Evolutionary conservation across 495 filamentous ascomycete species (phyloP), one percentile per base, ranked within the genome.

Genomic region (Xylaria intraflava): DNA sequence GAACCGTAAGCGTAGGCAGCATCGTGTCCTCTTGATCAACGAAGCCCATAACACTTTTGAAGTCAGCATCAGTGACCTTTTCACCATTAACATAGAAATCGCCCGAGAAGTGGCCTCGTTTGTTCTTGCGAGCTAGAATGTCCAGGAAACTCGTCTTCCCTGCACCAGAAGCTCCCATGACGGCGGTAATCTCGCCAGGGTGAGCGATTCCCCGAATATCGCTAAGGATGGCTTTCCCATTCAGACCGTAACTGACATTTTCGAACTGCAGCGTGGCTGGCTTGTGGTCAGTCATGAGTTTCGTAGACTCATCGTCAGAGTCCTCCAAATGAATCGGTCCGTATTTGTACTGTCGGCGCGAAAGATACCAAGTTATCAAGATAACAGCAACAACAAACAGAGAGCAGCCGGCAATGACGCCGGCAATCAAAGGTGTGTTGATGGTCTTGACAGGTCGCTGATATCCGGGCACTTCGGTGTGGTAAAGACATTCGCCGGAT

Each of bases 21-120:
- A 98, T 95, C 6, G 92, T 95, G 62, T 97, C 93, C 60, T 97
- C 93, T 69, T 98, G 93, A 58, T 98, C 94, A 29, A 98, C 93
- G 60, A 98, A 98, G 40, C 93, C 93, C 44, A 95, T 84, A 60
- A 96, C 90, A 56, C 78, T 89, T 65, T 87, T 88, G 68, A 89
- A 98, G 27, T 96, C 90, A 41, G 82, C 67, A 68, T 98, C 90
- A 44, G 71, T 77, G 35, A 97, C 80, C 68, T 87, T 90, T 65
- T 96, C 89, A 30, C 93, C 93, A 62, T 98, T 97, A 46, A 98
- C 84, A 61, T 86, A 95, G 62, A 97, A 95, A 47, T 95, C 78
- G 17, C 93, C 93, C 4, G 78, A 72, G 2, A 88, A 83, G 5
- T 74, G 62, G 29, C 93, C 93, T 20, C 89, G 83, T 71, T 99